Evolutionary conservation across 2,329 filamentous ascomycete species (phyloP), one percentile per base, ranked within the genome.

Genomic region (Xylaria sp.): DNA sequence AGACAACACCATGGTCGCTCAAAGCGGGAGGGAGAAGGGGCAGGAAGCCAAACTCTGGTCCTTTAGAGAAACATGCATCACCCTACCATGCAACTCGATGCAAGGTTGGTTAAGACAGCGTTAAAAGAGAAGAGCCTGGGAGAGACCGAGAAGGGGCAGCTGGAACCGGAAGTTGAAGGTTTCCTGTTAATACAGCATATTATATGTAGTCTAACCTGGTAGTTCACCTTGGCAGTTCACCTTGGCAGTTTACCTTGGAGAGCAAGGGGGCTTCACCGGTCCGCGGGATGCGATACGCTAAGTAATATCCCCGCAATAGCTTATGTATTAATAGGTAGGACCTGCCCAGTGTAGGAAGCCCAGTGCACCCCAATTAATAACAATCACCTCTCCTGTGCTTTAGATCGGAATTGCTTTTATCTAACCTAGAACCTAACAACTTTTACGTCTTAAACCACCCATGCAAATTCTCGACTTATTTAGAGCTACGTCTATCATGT

Each of bases 1-100:
- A 57, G n/a, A 56, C 36, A 53, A 53, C 45, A 71, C 66, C 74
- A 76, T 76, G 56, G 56, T 76, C 20, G 68, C 64, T 43, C 39
- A n/a, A 28, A 34, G 20, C 18, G 23, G 7, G 34, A 18, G 25
- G 57, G 28, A 7, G 4, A 20, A 52, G 32, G 34, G 18, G 50
- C 12, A 15, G 28, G 34, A 23, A 28, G 23, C 15, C 20, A 25
- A n/a, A n/a, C 6, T 39, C 18, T 9, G n/a, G 13, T 56, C 32
- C 13, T 4, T 56, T 12, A 56, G 8, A 25, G 18, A n/a, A 28
- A 23, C 9, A 30, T 32, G 48, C 48, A 53, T 53, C 5, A 12
- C 28, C 48, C 6, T 53, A n/a, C n/a, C n/a, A n/a, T n/a, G n/a
- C n/a, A 23, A 9, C 12, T 20, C 18, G 48, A 8, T 28, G 28